Percentiles rank a stretch among this genome's conserved stretches.
Conservation (phyloP, 192 early-diverging fungal species). For the Allomyces javanicus region DNA sequence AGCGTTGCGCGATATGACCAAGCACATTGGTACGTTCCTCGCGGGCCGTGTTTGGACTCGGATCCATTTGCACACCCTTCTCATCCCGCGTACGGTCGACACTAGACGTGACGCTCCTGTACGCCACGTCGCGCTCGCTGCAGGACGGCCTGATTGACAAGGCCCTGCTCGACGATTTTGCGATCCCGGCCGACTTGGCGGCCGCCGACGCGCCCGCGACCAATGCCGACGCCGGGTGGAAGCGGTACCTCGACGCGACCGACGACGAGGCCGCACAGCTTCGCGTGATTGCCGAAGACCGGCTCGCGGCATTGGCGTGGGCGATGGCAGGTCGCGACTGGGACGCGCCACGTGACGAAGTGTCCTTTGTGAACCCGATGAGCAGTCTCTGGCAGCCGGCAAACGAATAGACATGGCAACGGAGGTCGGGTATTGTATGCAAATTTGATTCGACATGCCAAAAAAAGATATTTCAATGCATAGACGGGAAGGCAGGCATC, state of each 20-base stretch:
- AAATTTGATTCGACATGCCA: too few species aligned
- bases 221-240: neutral
- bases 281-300: neutral
- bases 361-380: neutral
- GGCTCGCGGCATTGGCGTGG: neutral
- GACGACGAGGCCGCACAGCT: neutral
- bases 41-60: too few species aligned
- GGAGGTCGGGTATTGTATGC: too few species aligned
- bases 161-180: neutral
- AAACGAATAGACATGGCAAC: too few species aligned
- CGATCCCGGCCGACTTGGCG: neutral
- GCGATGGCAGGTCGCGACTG: neutral
- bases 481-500: too few species aligned
- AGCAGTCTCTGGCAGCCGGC: neutral
- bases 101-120: neutral
- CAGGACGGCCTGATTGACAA: neutral
- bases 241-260: neutral
- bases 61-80: too few species aligned
- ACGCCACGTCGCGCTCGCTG: neutral
- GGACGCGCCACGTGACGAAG: neutral
- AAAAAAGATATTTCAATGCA: too few species aligned
- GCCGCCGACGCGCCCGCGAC: neutral
- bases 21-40: neutral
- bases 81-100: too few species aligned
- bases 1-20: neutral